Conservation (phyloP, 2,329 filamentous ascomycete species). For the Hysterium pulicare region DNA sequence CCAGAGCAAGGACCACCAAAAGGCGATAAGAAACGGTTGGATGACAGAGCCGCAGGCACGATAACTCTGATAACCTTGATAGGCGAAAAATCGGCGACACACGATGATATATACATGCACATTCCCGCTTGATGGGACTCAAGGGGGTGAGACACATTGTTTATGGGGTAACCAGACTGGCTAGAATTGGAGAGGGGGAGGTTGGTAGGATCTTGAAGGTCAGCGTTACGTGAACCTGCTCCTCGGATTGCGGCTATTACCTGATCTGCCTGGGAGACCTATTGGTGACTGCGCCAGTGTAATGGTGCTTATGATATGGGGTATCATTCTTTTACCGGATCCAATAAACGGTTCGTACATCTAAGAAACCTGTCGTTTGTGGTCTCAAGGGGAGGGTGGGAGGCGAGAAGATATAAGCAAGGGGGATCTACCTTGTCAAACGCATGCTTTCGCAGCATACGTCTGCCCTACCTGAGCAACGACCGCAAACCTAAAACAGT, state of each 20-base stretch:
- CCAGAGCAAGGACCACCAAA: constrained; percentile 1
- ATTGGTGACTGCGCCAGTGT: neutral
- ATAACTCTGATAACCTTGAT: constrained; percentile 27
- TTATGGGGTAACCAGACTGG: constrained; percentile 23
- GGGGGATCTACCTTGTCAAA: constrained; percentile 30
- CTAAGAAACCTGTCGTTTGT: constrained; percentile 20
- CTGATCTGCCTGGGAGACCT: constrained; percentile 11
- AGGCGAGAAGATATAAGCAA: constrained; percentile 29
- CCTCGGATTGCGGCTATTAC: constrained; percentile 25
- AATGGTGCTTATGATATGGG: neutral
- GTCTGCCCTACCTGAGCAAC: neutral
- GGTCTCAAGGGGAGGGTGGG: constrained; percentile 16
- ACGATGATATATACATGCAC: constrained; percentile 30
- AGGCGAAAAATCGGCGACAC: constrained; percentile 14
- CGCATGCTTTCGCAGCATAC: constrained; percentile 3
- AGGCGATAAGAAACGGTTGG: constrained; percentile 1
- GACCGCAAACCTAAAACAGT: neutral
- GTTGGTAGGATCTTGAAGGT: constrained; percentile 22
- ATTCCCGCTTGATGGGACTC: constrained; percentile 20
- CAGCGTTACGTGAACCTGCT: constrained; percentile 29
- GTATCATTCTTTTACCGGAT: constrained; percentile 3
- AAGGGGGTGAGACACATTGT: constrained; percentile 33
- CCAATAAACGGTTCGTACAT: constrained; percentile 20
- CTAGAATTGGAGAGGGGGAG: constrained; percentile 17
- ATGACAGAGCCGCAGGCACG: constrained; percentile 5